Percentiles rank a stretch among this genome's conserved stretches.
phyloP scores from a whole-genome alignment of 2,329 filamentous ascomycete species.

The Exophiala spinifera region DNA sequence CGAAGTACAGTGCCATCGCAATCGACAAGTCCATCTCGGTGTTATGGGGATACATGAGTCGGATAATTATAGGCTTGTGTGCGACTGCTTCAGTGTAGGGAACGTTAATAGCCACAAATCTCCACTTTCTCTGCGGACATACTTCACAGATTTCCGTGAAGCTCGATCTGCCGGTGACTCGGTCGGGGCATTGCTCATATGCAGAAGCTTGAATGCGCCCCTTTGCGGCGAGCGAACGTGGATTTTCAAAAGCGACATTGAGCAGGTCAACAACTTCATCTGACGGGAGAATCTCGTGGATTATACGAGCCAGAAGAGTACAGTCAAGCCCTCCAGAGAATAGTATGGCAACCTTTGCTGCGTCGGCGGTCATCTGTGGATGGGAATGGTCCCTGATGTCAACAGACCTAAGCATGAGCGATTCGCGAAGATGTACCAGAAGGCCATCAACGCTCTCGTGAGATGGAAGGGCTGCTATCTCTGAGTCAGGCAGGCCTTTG shows the following conservation, averaged over 20 bases:
- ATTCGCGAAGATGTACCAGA: conserved; percentile 16
- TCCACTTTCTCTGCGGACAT: conserved; percentile 72
- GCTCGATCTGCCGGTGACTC: conserved; percentile 77
- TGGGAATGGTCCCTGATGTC: conserved; percentile 24
- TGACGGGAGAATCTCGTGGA: conserved; percentile 69
- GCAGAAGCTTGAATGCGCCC: conserved; percentile 44
- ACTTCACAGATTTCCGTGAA: conserved; percentile 67
- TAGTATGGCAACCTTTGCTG: conserved; percentile 65
- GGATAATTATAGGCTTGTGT: conserved; percentile 67
- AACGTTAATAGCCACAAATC: conserved; percentile 77
- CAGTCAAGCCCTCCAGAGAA: conserved; percentile 96
- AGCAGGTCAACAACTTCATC: conserved; percentile 76
- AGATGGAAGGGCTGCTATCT: conserved; percentile 9
- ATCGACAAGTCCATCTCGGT: conserved; percentile 99
- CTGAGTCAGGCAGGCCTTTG: not conserved
- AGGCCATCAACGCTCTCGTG: conserved; percentile 10
- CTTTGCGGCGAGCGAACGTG: conserved; percentile 60
- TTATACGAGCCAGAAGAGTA: conserved; percentile 76
- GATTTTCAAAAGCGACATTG: conserved; percentile 97
- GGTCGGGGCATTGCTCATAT: conserved; percentile 86
- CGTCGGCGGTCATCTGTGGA: conserved; percentile 18
- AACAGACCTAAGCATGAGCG: conserved; percentile 22
- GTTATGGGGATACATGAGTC: conserved; percentile 85
- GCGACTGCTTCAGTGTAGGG: conserved; percentile 70
- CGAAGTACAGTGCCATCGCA: conserved; percentile 89